Evolutionary conservation across 257 asterid genomes (phyloP).

Genomic region (Capsicum baccatum): DNA sequence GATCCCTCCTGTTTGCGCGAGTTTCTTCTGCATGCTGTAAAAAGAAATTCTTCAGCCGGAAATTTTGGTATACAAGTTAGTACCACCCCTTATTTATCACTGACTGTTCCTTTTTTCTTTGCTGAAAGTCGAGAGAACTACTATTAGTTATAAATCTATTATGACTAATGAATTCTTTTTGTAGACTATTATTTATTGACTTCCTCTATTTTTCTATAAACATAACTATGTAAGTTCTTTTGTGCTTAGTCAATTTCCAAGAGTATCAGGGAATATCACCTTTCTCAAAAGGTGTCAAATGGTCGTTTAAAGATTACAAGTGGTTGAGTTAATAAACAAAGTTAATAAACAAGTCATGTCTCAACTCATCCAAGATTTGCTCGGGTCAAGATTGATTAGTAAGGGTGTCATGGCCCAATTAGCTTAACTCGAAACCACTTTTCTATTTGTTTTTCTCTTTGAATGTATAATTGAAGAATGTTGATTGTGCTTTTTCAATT

Average conservation of each 20-base stretch:
- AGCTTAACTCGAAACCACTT: not conserved
- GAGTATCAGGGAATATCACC: not conserved
- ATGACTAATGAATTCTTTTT: conserved; percentile 18
- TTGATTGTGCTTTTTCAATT: not conserved
- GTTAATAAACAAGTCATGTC: not conserved
- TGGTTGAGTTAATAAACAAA: not conserved
- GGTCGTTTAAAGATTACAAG: not conserved
- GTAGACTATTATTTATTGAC: not conserved
- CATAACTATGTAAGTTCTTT: conserved; percentile 17
- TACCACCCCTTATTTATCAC: conserved; percentile 23
- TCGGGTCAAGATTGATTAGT: not conserved
- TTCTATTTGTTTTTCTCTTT: conserved; percentile 4
- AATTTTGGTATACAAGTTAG: conserved; percentile 82
- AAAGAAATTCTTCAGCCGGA: conserved; percentile 60
- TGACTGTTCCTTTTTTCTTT: not conserved
- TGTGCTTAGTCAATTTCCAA: not conserved
- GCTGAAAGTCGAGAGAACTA: not conserved
- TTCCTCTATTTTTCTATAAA: conserved; percentile 5
- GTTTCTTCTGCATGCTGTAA: conserved; percentile 66
- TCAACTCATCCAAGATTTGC: not conserved
- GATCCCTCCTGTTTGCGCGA: conserved; percentile 95
- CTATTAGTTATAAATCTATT: conserved; percentile 7
- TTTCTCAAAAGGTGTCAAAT: conserved; percentile 9
- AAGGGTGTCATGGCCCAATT: not conserved
- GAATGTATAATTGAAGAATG: not conserved